Evolutionary conservation across 2,329 filamentous ascomycete genomes (phyloP).

Genomic region (Aureobasidium namibiae): DNA sequence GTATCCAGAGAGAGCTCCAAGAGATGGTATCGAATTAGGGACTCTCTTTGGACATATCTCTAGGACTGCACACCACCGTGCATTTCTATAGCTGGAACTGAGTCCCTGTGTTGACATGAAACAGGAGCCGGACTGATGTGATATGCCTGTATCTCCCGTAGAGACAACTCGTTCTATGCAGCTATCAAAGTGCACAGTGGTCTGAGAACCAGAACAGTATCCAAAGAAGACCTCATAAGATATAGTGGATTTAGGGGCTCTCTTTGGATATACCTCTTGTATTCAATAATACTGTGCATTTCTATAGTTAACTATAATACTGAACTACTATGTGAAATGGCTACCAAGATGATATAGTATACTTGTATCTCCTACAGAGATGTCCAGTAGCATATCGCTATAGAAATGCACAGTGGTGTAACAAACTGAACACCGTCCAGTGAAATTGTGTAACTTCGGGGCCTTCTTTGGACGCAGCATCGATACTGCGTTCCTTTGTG

Average conservation of each 20-base stretch:
- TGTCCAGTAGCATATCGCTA: not conserved
- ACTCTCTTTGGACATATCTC: not conserved
- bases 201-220: not conserved
- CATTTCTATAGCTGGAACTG: not conserved
- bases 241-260: not conserved
- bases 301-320: not conserved
- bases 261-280: not conserved
- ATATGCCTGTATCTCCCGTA: too few species aligned
- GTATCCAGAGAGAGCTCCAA: not conserved
- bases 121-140: too few species aligned
- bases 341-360: not conserved
- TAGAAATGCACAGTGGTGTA: not conserved
- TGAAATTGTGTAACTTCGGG: not conserved
- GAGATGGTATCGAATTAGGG: not conserved
- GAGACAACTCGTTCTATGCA: too few species aligned
- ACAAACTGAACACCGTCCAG: not conserved
- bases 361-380: not conserved
- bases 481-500: too few species aligned
- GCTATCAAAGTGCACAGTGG: not conserved
- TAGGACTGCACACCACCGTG: not conserved
- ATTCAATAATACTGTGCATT: not conserved
- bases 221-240: too few species aligned
- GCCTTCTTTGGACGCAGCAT: not conserved
- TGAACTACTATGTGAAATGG: not conserved
- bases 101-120: too few species aligned